Evolutionary conservation across 305 asterid genomes (phyloP).

Genomic region (Fraxinus floribunda): DNA sequence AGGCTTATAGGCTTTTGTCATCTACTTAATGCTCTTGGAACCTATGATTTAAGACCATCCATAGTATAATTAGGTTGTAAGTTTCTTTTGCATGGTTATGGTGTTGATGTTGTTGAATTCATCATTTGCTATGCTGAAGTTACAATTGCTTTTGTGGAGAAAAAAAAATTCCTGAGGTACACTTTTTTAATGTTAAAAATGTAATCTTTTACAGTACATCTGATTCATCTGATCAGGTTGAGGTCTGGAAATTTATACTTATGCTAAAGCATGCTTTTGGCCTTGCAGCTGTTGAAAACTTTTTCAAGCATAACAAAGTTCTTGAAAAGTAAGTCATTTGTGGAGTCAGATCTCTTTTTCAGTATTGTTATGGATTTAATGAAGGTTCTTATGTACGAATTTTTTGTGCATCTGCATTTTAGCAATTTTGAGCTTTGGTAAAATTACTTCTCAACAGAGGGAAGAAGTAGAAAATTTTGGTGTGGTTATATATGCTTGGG

Average conservation of each 20-base stretch:
- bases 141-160: constrained; percentile 56
- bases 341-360: constrained; percentile 5
- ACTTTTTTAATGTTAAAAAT: neutral
- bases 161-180: constrained; percentile 57
- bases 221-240: neutral
- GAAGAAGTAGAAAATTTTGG: constrained; percentile 39
- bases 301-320: constrained; percentile 38
- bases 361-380: constrained; percentile 10
- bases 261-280: constrained; percentile 21
- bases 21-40: constrained; percentile 10
- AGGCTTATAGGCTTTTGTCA: constrained; percentile 3
- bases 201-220: neutral
- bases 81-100: constrained; percentile 33
- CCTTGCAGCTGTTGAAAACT: constrained; percentile 56
- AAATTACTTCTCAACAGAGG: constrained; percentile 42
- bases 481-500: constrained; percentile 21
- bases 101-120: constrained; percentile 59
- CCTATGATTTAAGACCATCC: neutral
- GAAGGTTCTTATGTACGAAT: neutral
- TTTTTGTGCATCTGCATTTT: constrained; percentile 16
- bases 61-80: neutral
- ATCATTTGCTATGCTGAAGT: constrained; percentile 67
- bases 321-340: constrained; percentile 50
- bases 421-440: constrained; percentile 65
- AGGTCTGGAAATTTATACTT: neutral